Evolutionary conservation across 176 grass and related monocot species (phyloP), one percentile per base, ranked within the genome.

Genomic region (Eleusine coracana): DNA sequence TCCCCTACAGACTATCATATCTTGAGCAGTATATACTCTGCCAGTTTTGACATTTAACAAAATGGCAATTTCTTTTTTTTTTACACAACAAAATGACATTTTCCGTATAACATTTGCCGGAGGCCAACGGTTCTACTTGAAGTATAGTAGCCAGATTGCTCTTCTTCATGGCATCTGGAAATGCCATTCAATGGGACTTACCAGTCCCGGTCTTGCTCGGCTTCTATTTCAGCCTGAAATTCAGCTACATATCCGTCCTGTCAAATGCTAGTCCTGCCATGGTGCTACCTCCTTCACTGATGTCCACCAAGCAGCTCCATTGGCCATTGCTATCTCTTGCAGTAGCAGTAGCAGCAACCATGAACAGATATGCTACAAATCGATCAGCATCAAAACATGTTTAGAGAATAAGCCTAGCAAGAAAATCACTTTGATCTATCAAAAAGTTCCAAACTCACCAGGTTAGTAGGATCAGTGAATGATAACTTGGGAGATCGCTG

Each of bases 41-140:
- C 13, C 29, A 45, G 58, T 18, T 46, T 28, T 3, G 2, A 61
- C 9, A 34, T 34, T 34, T 34, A 34, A 34, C 31, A 34, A 34
- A 34, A 34, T 34, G 31, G 31, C 31, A 34, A 34, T 34, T 34
- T 34, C 31, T 34, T 34, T 34, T 34, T 34, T 34, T 34, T 34
- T 7, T 41, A 3, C 41, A 8, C 44, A 39, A 28, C 55, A 78
- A 46, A 78, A 6, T 66, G 40, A 2, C 60, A 14, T 8, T 25
- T 66, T 49, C 25, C 46, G 59, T 31, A 34, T 63, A 44, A 63
- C 75, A 77, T 63, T 28, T 77, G 40, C 75, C 25, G 14, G 59
- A 20, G 37, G 39, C n/a, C 14, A 46, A 64, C 17, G 40, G 28
- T 15, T 46, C 37, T 23, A n/a, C 1, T 48, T n/a, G 38, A 76